phyloP scores from a whole-genome alignment of 2,329 filamentous ascomycete genomes.

The Zymoseptoria tritici region DNA sequence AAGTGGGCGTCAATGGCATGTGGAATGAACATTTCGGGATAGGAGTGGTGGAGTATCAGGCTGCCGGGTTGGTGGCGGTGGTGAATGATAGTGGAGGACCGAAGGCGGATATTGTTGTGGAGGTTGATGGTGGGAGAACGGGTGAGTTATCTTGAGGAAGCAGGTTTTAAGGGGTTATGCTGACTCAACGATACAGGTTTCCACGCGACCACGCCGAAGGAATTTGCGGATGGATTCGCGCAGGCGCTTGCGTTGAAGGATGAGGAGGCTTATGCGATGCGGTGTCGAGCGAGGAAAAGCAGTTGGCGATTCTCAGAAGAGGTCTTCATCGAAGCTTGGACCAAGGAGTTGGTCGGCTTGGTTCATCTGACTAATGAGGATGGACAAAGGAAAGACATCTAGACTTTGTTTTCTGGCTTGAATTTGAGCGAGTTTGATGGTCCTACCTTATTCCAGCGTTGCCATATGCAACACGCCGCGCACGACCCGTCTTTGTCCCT shows the following conservation, averaged over 20 bases:
- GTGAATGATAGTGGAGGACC: slow-evolving; percentile 92
- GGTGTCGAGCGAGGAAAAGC: slow-evolving; percentile 66
- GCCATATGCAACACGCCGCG: too few relatives aligned
- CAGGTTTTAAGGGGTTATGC: neutral
- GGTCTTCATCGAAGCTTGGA: slow-evolving; percentile 75
- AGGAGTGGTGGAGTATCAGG: slow-evolving; percentile 95
- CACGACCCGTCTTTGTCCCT: too few relatives aligned
- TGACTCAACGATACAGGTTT: slow-evolving; percentile 53
- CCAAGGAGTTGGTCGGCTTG: slow-evolving; percentile 64
- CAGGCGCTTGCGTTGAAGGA: slow-evolving; percentile 62
- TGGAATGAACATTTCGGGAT: slow-evolving; percentile 99
- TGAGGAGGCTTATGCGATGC: slow-evolving; percentile 63
- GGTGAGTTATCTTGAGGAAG: slow-evolving; percentile 44
- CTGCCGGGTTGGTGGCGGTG: slow-evolving; percentile 83
- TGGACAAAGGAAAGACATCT: neutral
- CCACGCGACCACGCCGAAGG: slow-evolving; percentile 67
- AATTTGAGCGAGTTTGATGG: too few relatives aligned
- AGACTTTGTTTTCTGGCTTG: neutral
- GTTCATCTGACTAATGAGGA: slow-evolving; percentile 36
- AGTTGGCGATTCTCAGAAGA: slow-evolving; percentile 81
- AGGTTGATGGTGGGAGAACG: slow-evolving; percentile 69
- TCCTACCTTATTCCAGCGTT: too few relatives aligned
- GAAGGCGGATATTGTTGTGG: slow-evolving; percentile 83
- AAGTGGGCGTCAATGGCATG: slow-evolving; percentile 93
- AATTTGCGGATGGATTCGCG: slow-evolving; percentile 76